phyloP scores from a whole-genome alignment of 2,329 filamentous ascomycete genomes.

The Sclerotinia sclerotiorum region DNA sequence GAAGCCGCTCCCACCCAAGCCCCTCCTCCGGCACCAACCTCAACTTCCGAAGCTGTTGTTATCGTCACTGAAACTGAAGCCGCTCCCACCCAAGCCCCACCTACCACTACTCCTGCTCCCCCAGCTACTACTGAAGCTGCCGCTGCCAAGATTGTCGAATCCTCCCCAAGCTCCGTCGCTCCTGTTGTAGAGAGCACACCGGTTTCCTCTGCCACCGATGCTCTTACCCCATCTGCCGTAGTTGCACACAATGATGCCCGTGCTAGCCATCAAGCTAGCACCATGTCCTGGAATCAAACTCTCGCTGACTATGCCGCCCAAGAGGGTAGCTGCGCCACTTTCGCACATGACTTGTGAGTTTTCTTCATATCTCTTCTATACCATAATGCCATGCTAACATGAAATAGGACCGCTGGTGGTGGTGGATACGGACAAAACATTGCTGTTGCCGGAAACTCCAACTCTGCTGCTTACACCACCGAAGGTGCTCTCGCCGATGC shows the following conservation, averaged over 20 bases:
- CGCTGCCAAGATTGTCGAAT: not conserved
- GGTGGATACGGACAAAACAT: conserved; percentile 90
- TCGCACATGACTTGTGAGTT: conserved; percentile 73
- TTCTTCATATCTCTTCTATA: not conserved
- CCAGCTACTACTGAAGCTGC: not conserved
- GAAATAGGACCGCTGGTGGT: conserved; percentile 51
- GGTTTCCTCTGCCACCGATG: conserved; percentile 25
- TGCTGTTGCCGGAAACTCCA: conserved; percentile 48
- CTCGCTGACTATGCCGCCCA: conserved; percentile 63
- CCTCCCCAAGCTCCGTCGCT: not conserved
- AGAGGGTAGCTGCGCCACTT: conserved; percentile 67
- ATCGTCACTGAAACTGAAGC: conserved; percentile 8
- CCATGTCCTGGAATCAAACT: conserved; percentile 63
- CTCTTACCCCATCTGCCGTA: conserved; percentile 26
- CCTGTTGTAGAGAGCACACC: conserved; percentile 9
- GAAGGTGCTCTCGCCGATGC: conserved; percentile 61
- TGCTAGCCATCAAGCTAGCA: conserved; percentile 70
- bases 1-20: conserved; percentile 12
- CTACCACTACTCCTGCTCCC: conserved; percentile 2
- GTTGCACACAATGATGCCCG: conserved; percentile 78
- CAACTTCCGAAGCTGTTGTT: conserved; percentile 17
- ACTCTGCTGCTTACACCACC: conserved; percentile 49
- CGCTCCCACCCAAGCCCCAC: conserved; percentile 8
- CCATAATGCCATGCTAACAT: conserved; percentile 40
- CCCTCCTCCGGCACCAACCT: conserved; percentile 12